Percentiles rank a stretch among this genome's conserved stretches.
Evolutionary conservation across 805 yeast genomes (phyloP).

Genomic region (Spathaspora gorwiae): DNA sequence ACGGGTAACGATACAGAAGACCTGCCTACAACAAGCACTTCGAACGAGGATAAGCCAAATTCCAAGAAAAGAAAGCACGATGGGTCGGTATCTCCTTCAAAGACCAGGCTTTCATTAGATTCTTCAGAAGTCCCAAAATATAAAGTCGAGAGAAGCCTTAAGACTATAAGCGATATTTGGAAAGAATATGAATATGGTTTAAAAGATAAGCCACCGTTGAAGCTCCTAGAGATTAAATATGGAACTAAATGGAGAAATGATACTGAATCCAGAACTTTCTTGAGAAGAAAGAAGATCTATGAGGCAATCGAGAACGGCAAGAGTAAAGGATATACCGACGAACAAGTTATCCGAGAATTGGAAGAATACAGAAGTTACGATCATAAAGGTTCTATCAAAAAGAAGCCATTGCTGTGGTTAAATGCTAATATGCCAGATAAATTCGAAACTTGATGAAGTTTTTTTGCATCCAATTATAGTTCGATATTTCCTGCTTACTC

Average conservation of each 20-base stretch:
- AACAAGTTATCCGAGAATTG: slow-evolving; percentile 40
- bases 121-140: slow-evolving; percentile 17
- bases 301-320: slow-evolving; percentile 51
- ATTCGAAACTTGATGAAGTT: slow-evolving; percentile 5
- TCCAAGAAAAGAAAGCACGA: slow-evolving; percentile 1
- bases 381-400: slow-evolving; percentile 35
- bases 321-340: slow-evolving; percentile 39
- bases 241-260: slow-evolving; percentile 55
- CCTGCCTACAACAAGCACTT: not conserved
- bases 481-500: not conserved
- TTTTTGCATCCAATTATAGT: slow-evolving; percentile 3
- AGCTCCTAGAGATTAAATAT: slow-evolving; percentile 43
- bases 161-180: slow-evolving; percentile 50
- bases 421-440: slow-evolving; percentile 24
- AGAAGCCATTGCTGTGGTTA: slow-evolving; percentile 27
- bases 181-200: slow-evolving; percentile 51
- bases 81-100: not conserved
- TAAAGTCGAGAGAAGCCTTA: slow-evolving; percentile 23
- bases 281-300: slow-evolving; percentile 50
- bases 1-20: not conserved
- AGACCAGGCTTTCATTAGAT: not conserved
- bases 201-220: slow-evolving; percentile 49
- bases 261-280: slow-evolving; percentile 50
- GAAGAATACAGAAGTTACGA: slow-evolving; percentile 43
- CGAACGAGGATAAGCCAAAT: not conserved